Base-by-base conservation (phyloP, 1,284 basidiomycete species). In the Wolfiporia cocos region DNA sequence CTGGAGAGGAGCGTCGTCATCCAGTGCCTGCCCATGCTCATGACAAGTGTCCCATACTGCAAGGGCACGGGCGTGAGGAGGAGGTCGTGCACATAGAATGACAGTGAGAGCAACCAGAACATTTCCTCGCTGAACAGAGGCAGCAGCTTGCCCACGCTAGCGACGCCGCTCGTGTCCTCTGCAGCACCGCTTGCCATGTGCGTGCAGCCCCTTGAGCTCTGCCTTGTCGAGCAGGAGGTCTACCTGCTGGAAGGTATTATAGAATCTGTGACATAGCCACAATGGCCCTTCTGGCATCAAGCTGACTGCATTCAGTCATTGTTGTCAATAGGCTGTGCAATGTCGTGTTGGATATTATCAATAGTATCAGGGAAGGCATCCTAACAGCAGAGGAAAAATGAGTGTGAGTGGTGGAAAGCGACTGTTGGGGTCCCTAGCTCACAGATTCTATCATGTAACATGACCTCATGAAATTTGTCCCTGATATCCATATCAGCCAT, bases 11-110 rank as follows among this genome's bases (percentile, higher is more conserved):
- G 55, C 1, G 67, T 73, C 5, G 73, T 74, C 2, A 77, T 81
- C 81, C 81, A 84, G 54, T 84, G 81, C 1, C 80, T 79, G 4
- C 62, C 81, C 0, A 80, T 83, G 59, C 70, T 78, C 20, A 74
- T 68, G 44, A 84, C 53, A 54, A 84, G 61, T 9, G 76, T 80
- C 31, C 68, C 68, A 54, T 80, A 84, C 4, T 57, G 67, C 19
- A 66, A 52, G 1, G 75, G 74, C 0, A 68, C 58, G 1, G 73
- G 66, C 1, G 63, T 54, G 3, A 71, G 59, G 57, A 83, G 74
- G 14, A 70, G 49, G 17, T 47, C 49, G 24, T 65, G 54, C 50
- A 81, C 63, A 57, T 81, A 81, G 37, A 75, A 70, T 0, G 59
- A 52, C 3, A 76, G 70, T 1, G 71, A 65, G 17, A 77, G 43